phyloP scores from a whole-genome alignment of 352 stramenopile species.

The Plasmopara viticola region DNA sequence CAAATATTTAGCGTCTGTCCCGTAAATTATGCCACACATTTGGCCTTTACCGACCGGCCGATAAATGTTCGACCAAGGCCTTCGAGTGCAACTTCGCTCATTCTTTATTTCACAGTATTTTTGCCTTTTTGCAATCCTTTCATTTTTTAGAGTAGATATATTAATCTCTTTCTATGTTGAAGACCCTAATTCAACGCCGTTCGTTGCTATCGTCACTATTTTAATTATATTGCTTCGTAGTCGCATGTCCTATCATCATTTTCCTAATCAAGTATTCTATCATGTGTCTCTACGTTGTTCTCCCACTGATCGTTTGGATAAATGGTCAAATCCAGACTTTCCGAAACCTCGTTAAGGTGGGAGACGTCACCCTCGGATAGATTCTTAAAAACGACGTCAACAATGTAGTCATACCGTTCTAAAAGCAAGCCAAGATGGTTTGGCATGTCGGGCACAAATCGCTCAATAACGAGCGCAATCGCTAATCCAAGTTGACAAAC shows the following conservation, averaged over 20 bases:
- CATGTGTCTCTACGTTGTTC: conserved; percentile 14
- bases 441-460: conserved; percentile 43
- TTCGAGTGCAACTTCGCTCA: too few relatives aligned
- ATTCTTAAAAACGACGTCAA: conserved; percentile 62
- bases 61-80: too few relatives aligned
- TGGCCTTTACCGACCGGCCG: too few relatives aligned
- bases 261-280: not conserved
- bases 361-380: conserved; percentile 47
- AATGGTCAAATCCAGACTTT: conserved; percentile 59
- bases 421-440: conserved; percentile 39
- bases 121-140: too few relatives aligned
- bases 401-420: conserved; percentile 54
- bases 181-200: too few relatives aligned
- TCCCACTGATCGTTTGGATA: conserved; percentile 55
- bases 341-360: conserved; percentile 47
- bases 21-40: too few relatives aligned
- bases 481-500: conserved; percentile 53
- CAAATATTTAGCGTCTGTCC: too few relatives aligned
- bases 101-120: too few relatives aligned
- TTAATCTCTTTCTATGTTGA: too few relatives aligned
- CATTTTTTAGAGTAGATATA: too few relatives aligned
- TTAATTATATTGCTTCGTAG: too few relatives aligned
- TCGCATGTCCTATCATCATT: not conserved
- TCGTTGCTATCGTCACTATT: too few relatives aligned
- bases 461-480: conserved; percentile 46